Evolutionary conservation across 352 stramenopile genomes (phyloP), one percentile per base, ranked within the genome.

Genomic region (Globisporangium cystogenes): DNA sequence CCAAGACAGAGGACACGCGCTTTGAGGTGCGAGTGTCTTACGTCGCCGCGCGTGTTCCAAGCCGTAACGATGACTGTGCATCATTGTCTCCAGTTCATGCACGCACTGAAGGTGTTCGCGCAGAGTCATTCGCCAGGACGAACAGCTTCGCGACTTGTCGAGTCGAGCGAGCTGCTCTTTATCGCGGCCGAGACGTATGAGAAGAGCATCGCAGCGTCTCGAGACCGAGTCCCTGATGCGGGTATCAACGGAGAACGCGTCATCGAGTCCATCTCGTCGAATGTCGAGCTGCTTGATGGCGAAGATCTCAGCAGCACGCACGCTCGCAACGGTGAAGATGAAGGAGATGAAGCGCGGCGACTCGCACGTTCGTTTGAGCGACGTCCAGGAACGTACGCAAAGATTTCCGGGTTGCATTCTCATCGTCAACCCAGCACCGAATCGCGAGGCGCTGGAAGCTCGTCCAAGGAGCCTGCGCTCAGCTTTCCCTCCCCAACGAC

Each of bases 151-250:
- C 58, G 56, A 15, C 59, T 70, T 15, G 27, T 85, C 20, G 70
- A 80, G 37, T 70, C 66, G 37, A 72, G 67, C 37, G 72, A 85
- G 43, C 61, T 83, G 45, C 59, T 86, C 21, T 68, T 74, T 3
- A 63, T 83, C 31, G 64, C 62, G 18, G 58, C 69, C 4, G 74
- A 85, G 46, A 82, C 74, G 27, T 65, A 70, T 31, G 55, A 81
- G 49, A 72, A 76, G 39, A 60, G 47, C 50, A 65, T 29, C 20
- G 50, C 33, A 53, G 35, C 51, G 24, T 24, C 20, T 21, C 43
- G 21, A 16, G 35, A 43, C 15, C 11, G 23, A 20, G n/a, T 33
- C 7, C n/a, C 18, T 26, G 16, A n/a, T 15, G 39, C n/a, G 8
- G 6, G 39, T 4, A 4, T 39, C 4, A 3, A 39, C 0, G 11